A percentile compares a stretch with the other conserved stretches of the same genome.
Conservation (phyloP, 352 stramenopile species). For the Pythium scleroteichum region DNA sequence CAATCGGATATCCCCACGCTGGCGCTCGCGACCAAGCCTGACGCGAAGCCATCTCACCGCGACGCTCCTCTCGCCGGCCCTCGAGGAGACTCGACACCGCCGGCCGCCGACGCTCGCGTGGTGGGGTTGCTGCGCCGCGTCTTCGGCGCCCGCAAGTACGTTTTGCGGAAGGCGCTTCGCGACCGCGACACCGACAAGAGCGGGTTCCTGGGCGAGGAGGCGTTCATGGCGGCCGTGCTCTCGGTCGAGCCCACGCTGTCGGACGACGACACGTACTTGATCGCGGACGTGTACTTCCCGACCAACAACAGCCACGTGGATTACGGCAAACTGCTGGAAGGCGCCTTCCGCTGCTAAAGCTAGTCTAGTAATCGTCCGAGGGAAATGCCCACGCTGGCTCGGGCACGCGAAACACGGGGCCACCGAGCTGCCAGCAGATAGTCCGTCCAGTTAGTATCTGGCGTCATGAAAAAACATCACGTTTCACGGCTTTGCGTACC, state of each 20-base stretch:
- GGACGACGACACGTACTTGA: constrained; percentile 73
- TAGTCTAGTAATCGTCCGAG: constrained; percentile 43
- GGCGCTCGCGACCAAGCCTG: neutral
- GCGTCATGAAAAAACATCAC: too few relatives aligned
- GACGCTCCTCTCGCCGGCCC: neutral
- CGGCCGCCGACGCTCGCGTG: constrained; percentile 29
- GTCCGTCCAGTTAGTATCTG: neutral
- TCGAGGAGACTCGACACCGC: neutral
- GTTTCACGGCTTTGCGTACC: constrained; percentile 34
- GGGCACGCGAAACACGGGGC: constrained; percentile 56
- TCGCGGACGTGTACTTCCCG: constrained; percentile 75
- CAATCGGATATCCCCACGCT: neutral
- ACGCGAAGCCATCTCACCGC: too few relatives aligned
- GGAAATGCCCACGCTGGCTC: constrained; percentile 61
- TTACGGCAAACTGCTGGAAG: constrained; percentile 69
- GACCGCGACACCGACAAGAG: constrained; percentile 58
- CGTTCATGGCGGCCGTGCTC: constrained; percentile 75
- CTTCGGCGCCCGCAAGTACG: constrained; percentile 68
- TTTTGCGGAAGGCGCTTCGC: constrained; percentile 64
- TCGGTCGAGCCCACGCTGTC: constrained; percentile 56
- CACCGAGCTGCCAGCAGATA: constrained; percentile 51
- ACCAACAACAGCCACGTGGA: constrained; percentile 69
- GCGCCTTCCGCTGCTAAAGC: constrained; percentile 41
- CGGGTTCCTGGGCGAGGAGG: constrained; percentile 61
- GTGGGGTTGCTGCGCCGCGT: constrained; percentile 48